phyloP scores from a whole-genome alignment of 768 basidiomycete species.

The Collybiopsis luxurians region DNA sequence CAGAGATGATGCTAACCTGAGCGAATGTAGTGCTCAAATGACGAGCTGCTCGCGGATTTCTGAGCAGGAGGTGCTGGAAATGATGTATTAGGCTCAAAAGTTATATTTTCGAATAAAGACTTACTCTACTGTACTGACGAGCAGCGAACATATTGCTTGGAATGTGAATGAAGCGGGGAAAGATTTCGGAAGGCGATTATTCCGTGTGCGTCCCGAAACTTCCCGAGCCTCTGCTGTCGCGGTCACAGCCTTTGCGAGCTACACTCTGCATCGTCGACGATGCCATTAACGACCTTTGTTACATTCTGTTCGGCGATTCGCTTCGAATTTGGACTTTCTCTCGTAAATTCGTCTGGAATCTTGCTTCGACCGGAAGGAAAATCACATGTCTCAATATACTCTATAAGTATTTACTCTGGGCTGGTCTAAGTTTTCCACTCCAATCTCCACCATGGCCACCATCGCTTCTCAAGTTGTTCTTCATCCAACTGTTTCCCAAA shows the following conservation, averaged over 20 bases:
- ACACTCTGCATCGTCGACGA: too few species aligned
- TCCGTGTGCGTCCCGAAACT: constrained; percentile 1
- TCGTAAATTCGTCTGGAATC: too few species aligned
- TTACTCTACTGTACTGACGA: constrained; percentile 3
- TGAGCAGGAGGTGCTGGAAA: not conserved
- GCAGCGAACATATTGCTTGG: not conserved
- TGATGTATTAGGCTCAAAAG: not conserved
- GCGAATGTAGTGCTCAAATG: not conserved
- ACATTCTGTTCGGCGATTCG: too few species aligned
- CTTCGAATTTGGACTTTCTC: too few species aligned
- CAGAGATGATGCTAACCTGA: not conserved
- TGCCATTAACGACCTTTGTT: too few species aligned
- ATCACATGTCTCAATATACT: too few species aligned
- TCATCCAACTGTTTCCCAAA: constrained; percentile 76
- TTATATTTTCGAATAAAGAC: not conserved
- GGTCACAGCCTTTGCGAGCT: too few species aligned
- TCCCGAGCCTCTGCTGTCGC: not conserved
- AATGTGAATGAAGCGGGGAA: not conserved
- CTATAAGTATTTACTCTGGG: too few species aligned
- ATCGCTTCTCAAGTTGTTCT: constrained; percentile 77
- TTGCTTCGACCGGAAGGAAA: too few species aligned
- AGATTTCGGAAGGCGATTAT: not conserved
- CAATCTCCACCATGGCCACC: constrained; percentile 36
- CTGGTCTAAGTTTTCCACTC: not conserved
- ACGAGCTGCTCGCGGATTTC: constrained; percentile 4